A percentile compares a stretch with the other conserved stretches of the same genome.
Evolutionary conservation across 202 grass and related monocot genomes (phyloP).

Genomic region (Cymbopogon flexuosus): DNA sequence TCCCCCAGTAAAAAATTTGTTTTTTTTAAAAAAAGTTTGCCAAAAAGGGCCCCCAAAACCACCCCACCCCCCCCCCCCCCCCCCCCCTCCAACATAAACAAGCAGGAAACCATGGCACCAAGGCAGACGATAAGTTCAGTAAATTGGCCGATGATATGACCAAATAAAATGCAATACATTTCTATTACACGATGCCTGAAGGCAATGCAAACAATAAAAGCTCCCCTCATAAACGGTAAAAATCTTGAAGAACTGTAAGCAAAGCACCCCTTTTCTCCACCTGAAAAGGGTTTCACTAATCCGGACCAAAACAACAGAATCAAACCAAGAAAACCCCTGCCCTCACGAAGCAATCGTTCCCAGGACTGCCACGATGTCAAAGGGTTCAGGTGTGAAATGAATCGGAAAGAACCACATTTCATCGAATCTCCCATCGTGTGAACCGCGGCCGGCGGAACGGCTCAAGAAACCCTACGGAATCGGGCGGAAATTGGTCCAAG

Average conservation of each 20-base stretch:
- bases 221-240: neutral
- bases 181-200: neutral
- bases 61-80: too few species aligned
- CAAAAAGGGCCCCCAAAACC: too few species aligned
- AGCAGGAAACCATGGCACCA: neutral
- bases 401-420: conserved; percentile 14
- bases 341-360: neutral
- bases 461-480: neutral
- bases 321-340: neutral
- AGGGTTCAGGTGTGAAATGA: neutral
- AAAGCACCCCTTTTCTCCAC: neutral
- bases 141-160: neutral
- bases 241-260: neutral
- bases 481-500: neutral
- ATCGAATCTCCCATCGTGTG: conserved; percentile 8
- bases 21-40: too few species aligned
- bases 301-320: neutral
- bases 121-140: neutral
- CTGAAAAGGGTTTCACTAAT: neutral
- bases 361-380: neutral
- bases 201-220: conserved; percentile 1
- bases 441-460: neutral
- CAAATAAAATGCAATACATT: conserved; percentile 14
- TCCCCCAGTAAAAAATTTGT: too few species aligned
- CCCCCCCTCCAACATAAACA: neutral